Conservation (phyloP, 805 yeast species). For the Cyberlindnera veronae region DNA sequence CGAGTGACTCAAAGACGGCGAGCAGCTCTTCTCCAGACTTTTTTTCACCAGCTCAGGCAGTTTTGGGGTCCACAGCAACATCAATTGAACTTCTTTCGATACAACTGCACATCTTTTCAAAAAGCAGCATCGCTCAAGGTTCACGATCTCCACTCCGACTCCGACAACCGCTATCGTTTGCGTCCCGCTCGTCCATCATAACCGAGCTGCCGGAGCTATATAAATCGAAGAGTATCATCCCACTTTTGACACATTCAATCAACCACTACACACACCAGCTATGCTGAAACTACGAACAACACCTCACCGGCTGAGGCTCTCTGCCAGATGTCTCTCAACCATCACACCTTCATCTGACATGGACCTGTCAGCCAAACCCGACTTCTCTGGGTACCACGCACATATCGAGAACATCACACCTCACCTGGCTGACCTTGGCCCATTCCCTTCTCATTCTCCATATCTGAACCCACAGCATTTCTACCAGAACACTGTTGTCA, state of each 20-base stretch:
- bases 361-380: conserved; percentile 26
- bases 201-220: neutral
- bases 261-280: too few relatives aligned
- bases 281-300: neutral
- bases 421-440: conserved; percentile 35
- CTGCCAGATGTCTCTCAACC: too few relatives aligned
- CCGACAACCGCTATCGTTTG: too few relatives aligned
- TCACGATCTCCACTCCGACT: too few relatives aligned
- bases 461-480: conserved; percentile 70
- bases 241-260: neutral
- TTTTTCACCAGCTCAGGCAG: neutral
- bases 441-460: conserved; percentile 39
- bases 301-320: too few relatives aligned
- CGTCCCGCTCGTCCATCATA: neutral
- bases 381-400: conserved; percentile 35
- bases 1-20: neutral
- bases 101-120: too few relatives aligned
- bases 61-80: too few relatives aligned
- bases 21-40: neutral
- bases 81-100: too few relatives aligned
- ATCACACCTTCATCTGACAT: neutral
- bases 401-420: conserved; percentile 31
- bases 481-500: conserved; percentile 72
- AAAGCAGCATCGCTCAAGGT: too few relatives aligned
- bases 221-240: neutral